Base-by-base conservation (phyloP, 2,329 filamentous ascomycete species). In the Aspergillus udagawae region DNA sequence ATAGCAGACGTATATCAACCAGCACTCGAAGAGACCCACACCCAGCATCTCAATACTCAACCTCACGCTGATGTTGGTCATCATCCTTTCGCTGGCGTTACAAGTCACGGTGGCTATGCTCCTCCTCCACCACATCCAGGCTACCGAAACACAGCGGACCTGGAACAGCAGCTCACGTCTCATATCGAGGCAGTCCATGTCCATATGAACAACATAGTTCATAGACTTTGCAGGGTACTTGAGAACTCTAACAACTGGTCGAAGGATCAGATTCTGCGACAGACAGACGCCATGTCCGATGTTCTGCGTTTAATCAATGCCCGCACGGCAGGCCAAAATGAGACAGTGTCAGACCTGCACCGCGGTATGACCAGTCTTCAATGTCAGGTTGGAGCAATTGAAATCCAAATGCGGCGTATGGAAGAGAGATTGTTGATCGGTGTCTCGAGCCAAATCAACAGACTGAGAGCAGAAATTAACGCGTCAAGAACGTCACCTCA, bases 71-170 rank as follows among this genome's bases (percentile, higher is more conserved):
- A 38, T 8, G 28, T 54, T 7, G 54, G 57, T 10, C n/a, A 25
- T n/a, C 32, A 52, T 3, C 54, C 52, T 28, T 60, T 56, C 21
- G 38, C 52, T 52, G 65, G 54, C 8, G 44, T 56, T 32, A 65
- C 65, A 27, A 63, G 56, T 38, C 57, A 63, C 45, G 65, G 65
- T 23, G 65, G 65, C 10, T 63, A 61, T 44, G 67, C 63, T n/a
- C 67, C 67, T 38, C 52, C 64, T n/a, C 65, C 67, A 9, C 65
- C 65, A 10, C 54, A 63, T 17, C 60, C 60, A 10, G 54, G 49
- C 27, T 68, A 67, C 45, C 63, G 58, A 25, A 66, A 64, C 58
- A 68, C 60, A 7, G 47, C 55, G n/a, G 55, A 61, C 14, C 49
- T 68, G 35, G 65, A 65, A 45, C 59, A 67, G 50, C 64, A 67